A percentile compares a stretch with the other conserved stretches of the same genome.
These are phyloP conservation scores for Jimgerdemannia lactiflua DNA, from an alignment of 192 early-diverging fungal species.

Conservation along the genomic window DNA sequence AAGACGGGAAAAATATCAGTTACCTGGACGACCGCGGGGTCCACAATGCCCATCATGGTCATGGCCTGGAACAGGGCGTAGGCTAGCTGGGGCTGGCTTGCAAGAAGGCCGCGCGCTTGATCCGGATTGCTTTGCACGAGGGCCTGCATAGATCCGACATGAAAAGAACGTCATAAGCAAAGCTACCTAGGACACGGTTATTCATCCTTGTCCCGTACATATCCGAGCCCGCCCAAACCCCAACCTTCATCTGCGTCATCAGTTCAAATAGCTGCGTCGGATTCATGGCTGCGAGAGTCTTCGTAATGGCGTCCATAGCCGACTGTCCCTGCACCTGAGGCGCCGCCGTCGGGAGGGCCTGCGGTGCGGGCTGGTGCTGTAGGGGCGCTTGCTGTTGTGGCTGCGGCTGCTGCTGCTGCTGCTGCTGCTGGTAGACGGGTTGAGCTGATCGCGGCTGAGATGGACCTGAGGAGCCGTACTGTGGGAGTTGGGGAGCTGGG, in stretches of 20 bases:
- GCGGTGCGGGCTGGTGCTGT: constrained; percentile 6
- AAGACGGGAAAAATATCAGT: too few relatives aligned
- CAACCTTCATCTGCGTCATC: constrained; percentile 66
- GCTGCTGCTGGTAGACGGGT: constrained; percentile 11
- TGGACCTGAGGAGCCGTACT: constrained; percentile 5
- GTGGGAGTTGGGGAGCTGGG: not conserved
- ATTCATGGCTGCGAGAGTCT: constrained; percentile 52
- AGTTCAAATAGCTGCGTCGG: constrained; percentile 60
- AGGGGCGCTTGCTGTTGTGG: constrained; percentile 6
- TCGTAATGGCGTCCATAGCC: constrained; percentile 47
- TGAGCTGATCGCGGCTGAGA: not conserved
- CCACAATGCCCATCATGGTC: constrained; percentile 75
- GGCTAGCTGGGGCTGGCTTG: constrained; percentile 74
- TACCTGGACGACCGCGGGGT: constrained; percentile 59
- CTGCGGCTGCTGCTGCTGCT: constrained; percentile 8
- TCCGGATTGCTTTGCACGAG: constrained; percentile 50
- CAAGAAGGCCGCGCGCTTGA: constrained; percentile 64
- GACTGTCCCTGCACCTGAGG: constrained; percentile 5
- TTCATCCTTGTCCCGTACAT: not conserved
- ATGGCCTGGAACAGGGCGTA: constrained; percentile 86
- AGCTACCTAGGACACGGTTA: too few relatives aligned
- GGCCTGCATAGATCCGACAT: constrained; percentile 34
- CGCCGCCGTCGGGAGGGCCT: constrained; percentile 9
- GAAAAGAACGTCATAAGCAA: constrained; percentile 2
- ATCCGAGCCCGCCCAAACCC: not conserved